Base-by-base conservation (phyloP, 2,329 filamentous ascomycete species). In the Harringtonia lauricola region DNA sequence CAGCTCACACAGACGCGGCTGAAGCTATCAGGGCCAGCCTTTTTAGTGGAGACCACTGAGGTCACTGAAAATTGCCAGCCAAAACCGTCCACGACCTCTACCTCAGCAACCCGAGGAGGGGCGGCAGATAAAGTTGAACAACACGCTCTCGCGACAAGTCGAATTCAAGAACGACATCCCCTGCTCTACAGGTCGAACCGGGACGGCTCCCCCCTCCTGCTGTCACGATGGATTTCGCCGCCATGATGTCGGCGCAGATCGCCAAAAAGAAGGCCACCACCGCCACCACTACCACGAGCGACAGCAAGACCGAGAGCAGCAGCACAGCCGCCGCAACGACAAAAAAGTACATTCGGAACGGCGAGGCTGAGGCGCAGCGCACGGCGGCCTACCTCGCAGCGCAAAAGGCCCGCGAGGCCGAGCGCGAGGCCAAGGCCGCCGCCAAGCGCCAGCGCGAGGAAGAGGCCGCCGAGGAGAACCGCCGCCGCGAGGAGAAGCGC, bases 181-280 rank as follows among this genome's bases (percentile, higher is more conserved):
- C n/a, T n/a, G n/a, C n/a, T 26, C 10, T 10, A 10, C 24, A 6
- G 10, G 24, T 26, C 24, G 24, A 26, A 26, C 8, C 30, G 8
- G 15, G 30, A 13, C 30, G 13, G 30, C 15, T 7, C 5, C 12
- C 30, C 12, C 4, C 5, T 13, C 12, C 5, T 14, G 10, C 6
- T 13, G 35, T 3, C 43, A 37, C 26, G 29, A 98, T 98, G 92
- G 89, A 98, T 64, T 98, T 98, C 68, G 88, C 88, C 48, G 78
- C 87, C 30, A 70, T 98, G 39, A 94, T 98, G 86, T 80, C 85
- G 56, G 84, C 87, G 59, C 88, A 95, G 64, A 92, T 98, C 57
- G 79, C 85, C 56, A 94, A 92, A 63, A 72, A 81, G 53, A 86
- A 86, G 15, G 40, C 22, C 21, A 19, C 10, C 28, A 33, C 28